Evolutionary conservation across 73 alveolate genomes (phyloP).

Genomic region (Effrenium voratum): DNA sequence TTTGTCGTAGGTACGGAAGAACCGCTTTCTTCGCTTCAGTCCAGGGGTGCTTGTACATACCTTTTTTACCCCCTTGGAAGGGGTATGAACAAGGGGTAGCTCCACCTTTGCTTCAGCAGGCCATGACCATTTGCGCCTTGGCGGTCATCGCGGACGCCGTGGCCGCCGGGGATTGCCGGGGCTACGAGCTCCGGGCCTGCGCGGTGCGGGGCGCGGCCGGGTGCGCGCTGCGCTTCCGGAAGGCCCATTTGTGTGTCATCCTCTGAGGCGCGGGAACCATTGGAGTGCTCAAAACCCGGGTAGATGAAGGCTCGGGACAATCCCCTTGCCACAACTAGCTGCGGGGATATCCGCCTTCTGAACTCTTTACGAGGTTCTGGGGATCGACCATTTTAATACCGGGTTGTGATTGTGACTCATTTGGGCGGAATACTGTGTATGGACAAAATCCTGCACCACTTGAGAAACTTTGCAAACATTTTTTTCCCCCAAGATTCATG

Average conservation of each 20-base stretch:
- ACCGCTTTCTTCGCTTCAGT: too few species aligned
- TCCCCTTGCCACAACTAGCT: not conserved
- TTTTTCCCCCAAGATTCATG: too few species aligned
- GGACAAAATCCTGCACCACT: too few species aligned
- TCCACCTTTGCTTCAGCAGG: too few species aligned
- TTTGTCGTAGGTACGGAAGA: too few species aligned
- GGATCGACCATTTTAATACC: not conserved
- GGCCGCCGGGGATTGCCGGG: slow-evolving; percentile 40
- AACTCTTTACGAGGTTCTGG: not conserved
- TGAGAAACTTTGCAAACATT: too few species aligned
- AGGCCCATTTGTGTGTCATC: slow-evolving; percentile 11
- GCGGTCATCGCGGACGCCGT: slow-evolving; percentile 49
- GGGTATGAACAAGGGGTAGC: too few species aligned
- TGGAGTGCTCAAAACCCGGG: too few species aligned
- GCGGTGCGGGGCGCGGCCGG: slow-evolving; percentile 51
- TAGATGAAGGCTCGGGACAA: not conserved
- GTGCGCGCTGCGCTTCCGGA: slow-evolving; percentile 33
- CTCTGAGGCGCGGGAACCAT: not conserved
- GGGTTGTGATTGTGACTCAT: not conserved
- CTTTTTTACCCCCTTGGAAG: too few species aligned
- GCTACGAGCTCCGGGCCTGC: slow-evolving; percentile 30
- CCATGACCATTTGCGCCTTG: slow-evolving; percentile 43
- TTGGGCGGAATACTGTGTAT: not conserved
- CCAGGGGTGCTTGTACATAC: too few species aligned
- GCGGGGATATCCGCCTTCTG: not conserved